Evolutionary conservation across 441 rosid genomes (phyloP).

Genomic region (Eruca vesicaria): DNA sequence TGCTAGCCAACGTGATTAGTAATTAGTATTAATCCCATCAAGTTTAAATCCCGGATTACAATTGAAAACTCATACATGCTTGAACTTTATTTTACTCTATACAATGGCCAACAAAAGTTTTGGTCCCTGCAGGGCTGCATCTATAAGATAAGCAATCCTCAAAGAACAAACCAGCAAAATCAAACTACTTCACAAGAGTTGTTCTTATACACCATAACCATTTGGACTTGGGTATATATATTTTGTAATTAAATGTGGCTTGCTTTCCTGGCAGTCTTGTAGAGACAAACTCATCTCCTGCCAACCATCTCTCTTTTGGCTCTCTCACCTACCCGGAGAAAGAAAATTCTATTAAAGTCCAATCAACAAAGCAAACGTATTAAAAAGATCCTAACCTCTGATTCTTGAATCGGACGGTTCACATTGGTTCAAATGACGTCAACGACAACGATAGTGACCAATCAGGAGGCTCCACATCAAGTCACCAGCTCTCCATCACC

Average conservation of each 20-base stretch:
- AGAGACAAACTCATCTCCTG: not conserved
- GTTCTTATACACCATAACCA: not conserved
- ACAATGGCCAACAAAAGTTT: not conserved
- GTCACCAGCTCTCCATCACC: not conserved
- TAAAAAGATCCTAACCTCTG: not conserved
- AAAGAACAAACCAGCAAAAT: not conserved
- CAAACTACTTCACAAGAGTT: not conserved
- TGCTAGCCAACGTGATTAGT: not conserved
- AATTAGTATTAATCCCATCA: not conserved
- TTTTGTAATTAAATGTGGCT: not conserved
- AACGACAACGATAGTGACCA: not conserved
- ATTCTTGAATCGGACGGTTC: conserved; percentile 3
- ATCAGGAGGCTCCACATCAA: conserved; percentile 14
- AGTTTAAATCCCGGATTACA: not conserved
- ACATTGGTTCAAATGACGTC: not conserved
- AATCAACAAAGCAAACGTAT: not conserved
- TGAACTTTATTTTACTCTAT: not conserved
- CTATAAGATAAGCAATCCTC: not conserved
- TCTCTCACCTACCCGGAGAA: conserved; percentile 2
- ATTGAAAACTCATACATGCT: not conserved
- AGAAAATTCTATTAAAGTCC: not conserved
- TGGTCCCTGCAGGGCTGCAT: not conserved
- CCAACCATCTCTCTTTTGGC: not conserved
- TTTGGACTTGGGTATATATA: not conserved
- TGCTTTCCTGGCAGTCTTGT: not conserved